Evolutionary conservation across 2,329 filamentous ascomycete species (phyloP).

Genomic region (Apiospora koreana): DNA sequence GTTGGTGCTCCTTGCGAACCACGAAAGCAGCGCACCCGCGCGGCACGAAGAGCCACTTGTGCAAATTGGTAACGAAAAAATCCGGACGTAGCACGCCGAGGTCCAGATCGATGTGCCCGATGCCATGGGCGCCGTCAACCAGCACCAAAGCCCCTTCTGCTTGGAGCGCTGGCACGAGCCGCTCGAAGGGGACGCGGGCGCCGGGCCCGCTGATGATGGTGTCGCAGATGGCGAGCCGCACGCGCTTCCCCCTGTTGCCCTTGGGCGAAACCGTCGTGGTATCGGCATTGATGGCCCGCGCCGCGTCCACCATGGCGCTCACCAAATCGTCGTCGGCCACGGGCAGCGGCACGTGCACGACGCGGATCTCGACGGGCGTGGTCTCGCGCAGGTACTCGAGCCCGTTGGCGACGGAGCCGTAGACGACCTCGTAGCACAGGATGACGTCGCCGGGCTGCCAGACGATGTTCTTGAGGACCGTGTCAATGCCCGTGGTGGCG

Average conservation of each 20-base stretch:
- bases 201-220: constrained; percentile 65
- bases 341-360: constrained; percentile 55
- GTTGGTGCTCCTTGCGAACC: constrained; percentile 60
- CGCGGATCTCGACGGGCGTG: constrained; percentile 41
- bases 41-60: constrained; percentile 70
- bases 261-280: too few relatives aligned
- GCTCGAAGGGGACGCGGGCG: constrained; percentile 64
- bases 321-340: constrained; percentile 57
- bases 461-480: constrained; percentile 59
- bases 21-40: constrained; percentile 65
- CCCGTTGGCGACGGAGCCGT: constrained; percentile 61
- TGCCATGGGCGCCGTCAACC: constrained; percentile 66
- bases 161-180: constrained; percentile 53
- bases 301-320: constrained; percentile 48
- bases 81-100: constrained; percentile 59
- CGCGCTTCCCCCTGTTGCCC: constrained; percentile 34
- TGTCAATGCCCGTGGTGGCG: constrained; percentile 64
- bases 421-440: constrained; percentile 64
- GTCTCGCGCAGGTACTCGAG: constrained; percentile 52
- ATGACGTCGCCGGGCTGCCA: constrained; percentile 60
- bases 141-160: constrained; percentile 58
- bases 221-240: constrained; percentile 65
- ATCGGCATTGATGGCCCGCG: constrained; percentile 33
- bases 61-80: constrained; percentile 67
- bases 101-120: constrained; percentile 64